phyloP scores from a whole-genome alignment of 345 rosid species.

The Gossypioides kirkii region DNA sequence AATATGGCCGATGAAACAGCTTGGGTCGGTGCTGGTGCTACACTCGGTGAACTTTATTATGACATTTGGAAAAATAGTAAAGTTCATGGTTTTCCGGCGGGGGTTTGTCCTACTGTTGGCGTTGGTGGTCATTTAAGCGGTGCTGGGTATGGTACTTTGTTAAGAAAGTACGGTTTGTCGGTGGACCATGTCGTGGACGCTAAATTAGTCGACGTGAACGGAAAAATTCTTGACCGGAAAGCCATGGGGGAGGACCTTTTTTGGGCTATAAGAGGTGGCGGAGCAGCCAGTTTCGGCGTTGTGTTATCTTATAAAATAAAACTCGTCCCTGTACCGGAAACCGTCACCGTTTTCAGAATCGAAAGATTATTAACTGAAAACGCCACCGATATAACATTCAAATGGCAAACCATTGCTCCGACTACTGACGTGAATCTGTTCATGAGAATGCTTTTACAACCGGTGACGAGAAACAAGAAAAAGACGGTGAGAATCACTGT shows the following conservation, averaged over 20 bases:
- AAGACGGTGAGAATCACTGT: conserved; percentile 38
- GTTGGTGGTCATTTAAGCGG: conserved; percentile 66
- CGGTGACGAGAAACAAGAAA: conserved; percentile 32
- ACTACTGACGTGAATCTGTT: conserved; percentile 37
- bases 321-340: conserved; percentile 44
- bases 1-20: conserved; percentile 29
- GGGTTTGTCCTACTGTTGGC: conserved; percentile 61
- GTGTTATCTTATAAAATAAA: conserved; percentile 44
- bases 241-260: conserved; percentile 56
- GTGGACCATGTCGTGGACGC: conserved; percentile 48
- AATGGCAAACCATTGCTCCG: conserved; percentile 57
- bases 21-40: conserved; percentile 51
- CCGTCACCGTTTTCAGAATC: conserved; percentile 46
- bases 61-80: conserved; percentile 40
- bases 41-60: conserved; percentile 47
- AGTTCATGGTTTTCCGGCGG: conserved; percentile 47
- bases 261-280: conserved; percentile 59
- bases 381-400: conserved; percentile 33
- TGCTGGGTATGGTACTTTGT: conserved; percentile 51
- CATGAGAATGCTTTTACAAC: conserved; percentile 68
- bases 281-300: conserved; percentile 56
- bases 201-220: conserved; percentile 48
- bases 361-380: conserved; percentile 29
- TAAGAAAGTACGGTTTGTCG: conserved; percentile 48
- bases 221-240: conserved; percentile 32